These are phyloP conservation scores for Fagopyrum tataricum DNA, from an alignment of 148 eudicot genomes.

Conservation along the genomic window DNA sequence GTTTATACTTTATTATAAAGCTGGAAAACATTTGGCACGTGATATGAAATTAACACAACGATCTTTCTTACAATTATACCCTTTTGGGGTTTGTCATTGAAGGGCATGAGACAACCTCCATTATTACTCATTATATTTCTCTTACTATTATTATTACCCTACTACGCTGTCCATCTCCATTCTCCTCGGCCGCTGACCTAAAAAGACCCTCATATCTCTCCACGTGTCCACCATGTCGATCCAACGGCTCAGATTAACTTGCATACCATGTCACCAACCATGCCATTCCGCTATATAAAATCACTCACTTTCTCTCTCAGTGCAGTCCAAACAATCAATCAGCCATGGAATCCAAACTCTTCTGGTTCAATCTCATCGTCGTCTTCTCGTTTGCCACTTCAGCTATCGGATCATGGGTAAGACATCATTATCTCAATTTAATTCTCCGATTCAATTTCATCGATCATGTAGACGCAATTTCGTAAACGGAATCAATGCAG, in stretches of 20 bases:
- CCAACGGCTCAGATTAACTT: neutral
- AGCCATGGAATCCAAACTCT: slow-evolving; percentile 22
- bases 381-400: slow-evolving; percentile 28
- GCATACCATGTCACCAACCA: neutral
- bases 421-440: neutral
- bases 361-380: slow-evolving; percentile 32
- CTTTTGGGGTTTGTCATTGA: neutral
- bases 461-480: neutral
- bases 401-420: slow-evolving; percentile 48
- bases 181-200: neutral
- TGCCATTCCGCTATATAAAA: neutral
- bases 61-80: neutral
- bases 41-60: too few species aligned
- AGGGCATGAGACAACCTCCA: neutral
- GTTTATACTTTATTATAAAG: too few species aligned
- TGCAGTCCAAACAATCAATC: neutral
- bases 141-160: neutral
- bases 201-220: neutral
- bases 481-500: neutral
- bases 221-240: neutral
- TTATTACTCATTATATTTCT: neutral
- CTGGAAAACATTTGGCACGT: too few species aligned
- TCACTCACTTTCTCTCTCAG: neutral
- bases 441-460: neutral
- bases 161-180: too few species aligned